Conservation (phyloP, 768 basidiomycete species). For the Omphalotus guepiniiformis region DNA sequence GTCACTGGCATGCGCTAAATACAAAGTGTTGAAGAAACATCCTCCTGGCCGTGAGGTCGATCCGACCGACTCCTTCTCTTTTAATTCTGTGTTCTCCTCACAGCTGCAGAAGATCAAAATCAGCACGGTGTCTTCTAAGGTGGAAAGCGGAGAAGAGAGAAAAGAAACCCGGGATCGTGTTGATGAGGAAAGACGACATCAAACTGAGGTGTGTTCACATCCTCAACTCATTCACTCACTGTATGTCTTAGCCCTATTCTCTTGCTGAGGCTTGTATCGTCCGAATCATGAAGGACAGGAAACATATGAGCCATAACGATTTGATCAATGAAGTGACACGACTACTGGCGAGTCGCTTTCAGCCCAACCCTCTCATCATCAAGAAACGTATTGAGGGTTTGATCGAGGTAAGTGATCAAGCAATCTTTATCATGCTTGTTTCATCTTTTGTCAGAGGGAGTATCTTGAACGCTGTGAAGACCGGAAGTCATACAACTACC, state of each 20-base stretch:
- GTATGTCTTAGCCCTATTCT: constrained; percentile 5
- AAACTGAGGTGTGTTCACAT: constrained; percentile 71
- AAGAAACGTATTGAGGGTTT: constrained; percentile 92
- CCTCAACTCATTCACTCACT: neutral
- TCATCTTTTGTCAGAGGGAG: constrained; percentile 58
- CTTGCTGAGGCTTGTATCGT: constrained; percentile 90
- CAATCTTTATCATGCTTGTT: neutral
- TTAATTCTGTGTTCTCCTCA: constrained; percentile 80
- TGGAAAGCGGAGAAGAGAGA: constrained; percentile 83
- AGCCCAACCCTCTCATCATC: constrained; percentile 79
- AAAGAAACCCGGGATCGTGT: constrained; percentile 88
- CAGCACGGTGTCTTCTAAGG: constrained; percentile 79
- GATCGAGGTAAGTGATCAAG: constrained; percentile 67
- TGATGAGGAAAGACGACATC: constrained; percentile 86
- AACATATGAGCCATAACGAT: constrained; percentile 83
- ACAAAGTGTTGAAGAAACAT: constrained; percentile 86
- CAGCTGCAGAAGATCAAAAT: constrained; percentile 90
- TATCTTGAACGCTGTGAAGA: constrained; percentile 90
- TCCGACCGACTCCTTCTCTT: constrained; percentile 77
- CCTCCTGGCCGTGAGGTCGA: constrained; percentile 84
- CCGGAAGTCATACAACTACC: constrained; percentile 83
- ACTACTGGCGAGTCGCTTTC: constrained; percentile 81
- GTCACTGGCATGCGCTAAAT: constrained; percentile 93
- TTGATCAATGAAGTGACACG: constrained; percentile 87
- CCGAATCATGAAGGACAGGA: constrained; percentile 95